A percentile compares a stretch with the other conserved stretches of the same genome.
Evolutionary conservation across 169 alveolate species (phyloP).

Genomic region (Plasmodium relictum): DNA sequence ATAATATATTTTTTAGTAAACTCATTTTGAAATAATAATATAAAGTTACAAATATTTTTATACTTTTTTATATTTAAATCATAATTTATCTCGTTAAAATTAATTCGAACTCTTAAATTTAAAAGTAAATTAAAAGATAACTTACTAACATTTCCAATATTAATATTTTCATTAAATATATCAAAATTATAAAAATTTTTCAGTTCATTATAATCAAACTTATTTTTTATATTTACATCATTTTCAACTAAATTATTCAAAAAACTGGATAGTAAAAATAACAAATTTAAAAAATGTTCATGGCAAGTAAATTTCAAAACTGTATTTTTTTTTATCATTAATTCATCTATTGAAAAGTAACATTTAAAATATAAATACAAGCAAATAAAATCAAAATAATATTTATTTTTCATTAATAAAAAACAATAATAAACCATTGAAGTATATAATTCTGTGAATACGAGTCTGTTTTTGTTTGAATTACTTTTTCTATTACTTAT

Average conservation of each 20-base stretch:
- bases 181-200: constrained; percentile 12
- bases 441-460: constrained; percentile 21
- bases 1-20: constrained; percentile 7
- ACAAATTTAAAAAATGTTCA: constrained; percentile 19
- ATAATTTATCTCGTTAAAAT: constrained; percentile 40
- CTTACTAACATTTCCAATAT: constrained; percentile 13
- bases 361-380: constrained; percentile 40
- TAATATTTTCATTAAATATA: constrained; percentile 16
- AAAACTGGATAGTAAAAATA: constrained; percentile 23
- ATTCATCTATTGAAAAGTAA: constrained; percentile 22
- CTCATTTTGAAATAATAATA: constrained; percentile 27
- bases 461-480: neutral
- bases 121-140: constrained; percentile 49
- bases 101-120: constrained; percentile 17
- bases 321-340: constrained; percentile 9
- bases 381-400: constrained; percentile 47
- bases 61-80: constrained; percentile 18
- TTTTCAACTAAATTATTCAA: neutral
- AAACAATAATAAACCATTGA: constrained; percentile 22
- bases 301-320: constrained; percentile 32
- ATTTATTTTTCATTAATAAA: constrained; percentile 43
- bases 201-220: neutral
- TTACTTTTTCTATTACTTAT: neutral
- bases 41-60: constrained; percentile 21
- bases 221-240: constrained; percentile 1